phyloP scores from a whole-genome alignment of 352 stramenopile species.

The Phytopythium delawarense region DNA sequence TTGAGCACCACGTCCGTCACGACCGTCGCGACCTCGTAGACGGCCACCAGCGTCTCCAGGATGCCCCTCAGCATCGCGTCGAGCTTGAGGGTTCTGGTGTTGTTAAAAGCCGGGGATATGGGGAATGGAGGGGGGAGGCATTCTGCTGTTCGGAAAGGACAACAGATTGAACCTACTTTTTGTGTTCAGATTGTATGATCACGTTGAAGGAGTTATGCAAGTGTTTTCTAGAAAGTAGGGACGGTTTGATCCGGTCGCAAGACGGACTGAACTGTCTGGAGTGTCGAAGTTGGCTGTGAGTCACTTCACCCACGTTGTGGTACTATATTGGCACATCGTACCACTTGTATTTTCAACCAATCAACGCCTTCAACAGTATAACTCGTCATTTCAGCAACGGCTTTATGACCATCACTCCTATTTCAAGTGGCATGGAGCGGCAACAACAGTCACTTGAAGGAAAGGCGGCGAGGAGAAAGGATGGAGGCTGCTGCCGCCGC shows the following conservation, averaged over 20 bases:
- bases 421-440: neutral
- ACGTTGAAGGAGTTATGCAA: neutral
- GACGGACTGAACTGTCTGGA: neutral
- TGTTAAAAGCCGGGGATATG: neutral
- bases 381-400: neutral
- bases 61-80: conserved; percentile 17
- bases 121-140: neutral
- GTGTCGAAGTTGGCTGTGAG: neutral
- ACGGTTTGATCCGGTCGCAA: neutral
- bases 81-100: too few relatives aligned
- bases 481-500: too few relatives aligned
- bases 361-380: neutral
- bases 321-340: neutral
- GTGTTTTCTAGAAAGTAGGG: neutral
- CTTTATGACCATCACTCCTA: neutral
- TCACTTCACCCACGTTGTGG: neutral
- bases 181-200: neutral
- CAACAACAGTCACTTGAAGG: neutral
- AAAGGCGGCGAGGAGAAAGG: neutral
- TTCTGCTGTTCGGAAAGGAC: neutral
- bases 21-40: conserved; percentile 66
- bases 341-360: neutral
- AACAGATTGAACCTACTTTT: neutral
- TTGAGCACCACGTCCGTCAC: conserved; percentile 74
- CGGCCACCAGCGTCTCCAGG: conserved; percentile 35